Conservation (phyloP, 1,284 basidiomycete genomes). For the Trametes versicolor region DNA sequence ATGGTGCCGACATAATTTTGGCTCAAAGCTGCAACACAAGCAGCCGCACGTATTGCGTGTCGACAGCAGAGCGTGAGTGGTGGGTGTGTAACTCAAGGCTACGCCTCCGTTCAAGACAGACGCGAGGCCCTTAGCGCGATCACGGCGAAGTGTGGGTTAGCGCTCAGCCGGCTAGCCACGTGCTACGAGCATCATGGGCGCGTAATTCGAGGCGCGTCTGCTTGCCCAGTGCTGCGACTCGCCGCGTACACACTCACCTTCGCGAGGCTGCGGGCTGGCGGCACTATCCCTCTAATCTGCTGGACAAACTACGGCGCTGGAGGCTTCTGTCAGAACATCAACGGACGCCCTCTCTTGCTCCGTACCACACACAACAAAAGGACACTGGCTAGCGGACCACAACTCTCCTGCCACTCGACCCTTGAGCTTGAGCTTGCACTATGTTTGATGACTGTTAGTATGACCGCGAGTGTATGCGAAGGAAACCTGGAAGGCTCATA, state of each 20-base stretch:
- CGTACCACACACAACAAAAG: background rate
- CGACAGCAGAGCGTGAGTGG: too few relatives aligned
- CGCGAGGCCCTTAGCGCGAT: background rate
- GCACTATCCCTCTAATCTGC: background rate
- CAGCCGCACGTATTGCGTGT: background rate
- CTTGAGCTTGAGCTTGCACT: conserved; percentile 5
- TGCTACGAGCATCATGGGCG: conserved; percentile 20
- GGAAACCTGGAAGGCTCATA: conserved; percentile 11
- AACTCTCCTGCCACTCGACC: background rate
- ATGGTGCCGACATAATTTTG: conserved; percentile 56
- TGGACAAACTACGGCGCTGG: too few relatives aligned
- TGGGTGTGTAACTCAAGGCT: too few relatives aligned
- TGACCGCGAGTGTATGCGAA: conserved; percentile 14
- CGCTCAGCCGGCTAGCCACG: conserved; percentile 9
- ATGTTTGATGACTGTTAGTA: conserved; percentile 91
- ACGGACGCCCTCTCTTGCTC: background rate
- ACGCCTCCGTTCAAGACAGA: background rate
- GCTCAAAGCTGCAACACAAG: background rate
- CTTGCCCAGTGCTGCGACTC: background rate
- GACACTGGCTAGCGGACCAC: background rate
- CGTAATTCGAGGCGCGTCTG: conserved; percentile 9
- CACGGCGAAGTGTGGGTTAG: background rate
- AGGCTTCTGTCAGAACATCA: background rate
- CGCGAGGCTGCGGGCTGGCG: conserved; percentile 18
- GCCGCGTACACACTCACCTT: background rate